Conservation (phyloP, 805 yeast species). For the Teunomyces cretensis region DNA sequence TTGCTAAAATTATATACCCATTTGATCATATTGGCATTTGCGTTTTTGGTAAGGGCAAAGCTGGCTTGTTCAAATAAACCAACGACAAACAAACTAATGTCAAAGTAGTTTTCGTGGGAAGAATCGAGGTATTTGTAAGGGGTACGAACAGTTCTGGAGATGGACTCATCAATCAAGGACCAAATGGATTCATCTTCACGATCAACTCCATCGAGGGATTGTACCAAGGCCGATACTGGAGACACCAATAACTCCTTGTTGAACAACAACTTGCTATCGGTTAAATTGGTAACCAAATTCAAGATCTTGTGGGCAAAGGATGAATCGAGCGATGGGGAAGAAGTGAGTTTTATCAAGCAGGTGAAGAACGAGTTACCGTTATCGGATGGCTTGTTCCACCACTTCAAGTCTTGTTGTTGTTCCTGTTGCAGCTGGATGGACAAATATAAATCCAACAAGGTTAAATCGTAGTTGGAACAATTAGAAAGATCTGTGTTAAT, state of each 20-base stretch:
- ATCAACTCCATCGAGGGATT: background rate
- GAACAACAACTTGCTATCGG: slow-evolving; percentile 55
- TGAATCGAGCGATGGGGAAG: slow-evolving; percentile 12
- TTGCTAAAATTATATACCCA: slow-evolving; percentile 56
- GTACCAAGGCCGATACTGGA: slow-evolving; percentile 54
- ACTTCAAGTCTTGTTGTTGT: slow-evolving; percentile 50
- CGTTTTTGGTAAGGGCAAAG: slow-evolving; percentile 40
- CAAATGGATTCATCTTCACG: slow-evolving; percentile 40
- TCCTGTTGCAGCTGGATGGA: slow-evolving; percentile 52
- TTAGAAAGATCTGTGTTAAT: slow-evolving; percentile 11
- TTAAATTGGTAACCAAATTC: slow-evolving; percentile 48
- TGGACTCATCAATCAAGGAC: slow-evolving; percentile 71
- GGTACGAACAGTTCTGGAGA: slow-evolving; percentile 64
- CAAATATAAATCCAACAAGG: slow-evolving; percentile 58
- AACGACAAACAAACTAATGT: slow-evolving; percentile 33
- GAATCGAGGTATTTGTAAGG: slow-evolving; percentile 85
- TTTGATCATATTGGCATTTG: slow-evolving; percentile 20
- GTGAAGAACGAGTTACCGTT: slow-evolving; percentile 62
- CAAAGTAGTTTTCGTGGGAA: slow-evolving; percentile 28
- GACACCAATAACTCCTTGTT: slow-evolving; percentile 48
- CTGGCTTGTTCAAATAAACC: slow-evolving; percentile 64
- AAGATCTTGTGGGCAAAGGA: slow-evolving; percentile 42
- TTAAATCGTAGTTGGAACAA: slow-evolving; percentile 52
- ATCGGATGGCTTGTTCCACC: slow-evolving; percentile 65
- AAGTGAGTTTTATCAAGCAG: slow-evolving; percentile 51